Percentiles rank a stretch among this genome's conserved stretches.
Conservation (phyloP, 2,329 filamentous ascomycete genomes). For the Aplosporella prunicola region DNA sequence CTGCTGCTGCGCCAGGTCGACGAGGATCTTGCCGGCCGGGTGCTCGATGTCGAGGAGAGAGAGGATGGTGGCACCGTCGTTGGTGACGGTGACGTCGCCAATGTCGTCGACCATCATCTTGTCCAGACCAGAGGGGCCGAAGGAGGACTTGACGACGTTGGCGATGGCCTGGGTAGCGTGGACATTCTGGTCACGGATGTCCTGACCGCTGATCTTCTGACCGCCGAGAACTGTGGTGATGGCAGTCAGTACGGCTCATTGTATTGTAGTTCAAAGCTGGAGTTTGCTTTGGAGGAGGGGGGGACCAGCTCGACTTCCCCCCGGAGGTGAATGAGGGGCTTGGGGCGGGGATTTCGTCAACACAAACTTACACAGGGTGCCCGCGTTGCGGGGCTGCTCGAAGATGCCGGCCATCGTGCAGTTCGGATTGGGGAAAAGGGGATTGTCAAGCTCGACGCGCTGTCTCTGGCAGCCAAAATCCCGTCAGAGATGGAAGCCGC, state of each 20-base stretch:
- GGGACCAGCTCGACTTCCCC: too few species aligned
- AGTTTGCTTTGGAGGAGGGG: too few species aligned
- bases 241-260: constrained; percentile 16
- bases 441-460: constrained; percentile 8
- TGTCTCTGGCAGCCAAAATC: constrained; percentile 6
- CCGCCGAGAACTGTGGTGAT: constrained; percentile 71
- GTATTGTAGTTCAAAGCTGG: background rate
- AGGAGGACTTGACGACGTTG: constrained; percentile 98
- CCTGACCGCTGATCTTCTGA: constrained; percentile 91
- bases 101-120: constrained; percentile 99
- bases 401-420: constrained; percentile 83
- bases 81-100: constrained; percentile 97
- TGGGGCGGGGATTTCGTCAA: background rate
- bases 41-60: constrained; percentile 94
- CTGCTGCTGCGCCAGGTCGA: constrained; percentile 95
- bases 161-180: constrained; percentile 92
- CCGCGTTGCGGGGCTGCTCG: constrained; percentile 82
- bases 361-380: constrained; percentile 66
- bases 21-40: constrained; percentile 94
- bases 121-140: constrained; percentile 90
- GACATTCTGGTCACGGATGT: constrained; percentile 97
- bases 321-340: background rate
- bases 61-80: constrained; percentile 95
- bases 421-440: constrained; percentile 11
- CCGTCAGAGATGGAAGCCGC: constrained; percentile 4